Evolutionary conservation across 2,329 filamentous ascomycete genomes (phyloP), one percentile per base, ranked within the genome.

Genomic region (Elsinoe fawcettii): DNA sequence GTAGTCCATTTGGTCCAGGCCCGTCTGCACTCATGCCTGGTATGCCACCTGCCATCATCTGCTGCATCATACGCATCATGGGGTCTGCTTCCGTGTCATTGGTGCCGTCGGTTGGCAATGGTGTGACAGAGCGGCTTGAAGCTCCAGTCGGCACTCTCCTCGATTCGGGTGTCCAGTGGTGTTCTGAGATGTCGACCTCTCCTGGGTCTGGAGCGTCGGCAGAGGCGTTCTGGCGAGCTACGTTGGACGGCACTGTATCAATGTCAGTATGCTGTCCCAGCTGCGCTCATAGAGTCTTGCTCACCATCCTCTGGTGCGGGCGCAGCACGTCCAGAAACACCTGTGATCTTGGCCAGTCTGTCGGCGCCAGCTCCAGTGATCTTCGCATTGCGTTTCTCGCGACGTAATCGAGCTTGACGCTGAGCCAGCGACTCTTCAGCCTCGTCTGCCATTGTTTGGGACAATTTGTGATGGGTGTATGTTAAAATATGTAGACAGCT

Each of bases 361-460:
- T 83, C 80, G 16, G 83, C 81, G 58, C 86, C 88, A 59, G 85
- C 84, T 51, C 84, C 82, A 65, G 80, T 82, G 72, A 91, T 84
- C 76, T 91, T 92, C 58, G 87, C 87, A 69, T 90, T 85, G 51
- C 88, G 81, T 37, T 87, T 83, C 70, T 91, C 87, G 70, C 90
- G 88, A 64, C 88, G 85, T 58, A 89, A 77, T 47, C 87, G 83
- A 36, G 85, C 85, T 71, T 89, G 84, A 58, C 71, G 65, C 64
- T 79, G 76, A 9, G 71, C 72, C 2, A 75, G 70, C 6, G 75
- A 73, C 59, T 73, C 73, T 39, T 63, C 63, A 44, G 65, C 63
- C 43, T 60, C 59, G 51, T 64, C 63, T 9, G 64, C 59, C 47
- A 65, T 61, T 11, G 55, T 60, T 25, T 30, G 63, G 60, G 11